Evolutionary conservation across 208 protist species (phyloP).

Genomic region (Porcisia deanei): DNA sequence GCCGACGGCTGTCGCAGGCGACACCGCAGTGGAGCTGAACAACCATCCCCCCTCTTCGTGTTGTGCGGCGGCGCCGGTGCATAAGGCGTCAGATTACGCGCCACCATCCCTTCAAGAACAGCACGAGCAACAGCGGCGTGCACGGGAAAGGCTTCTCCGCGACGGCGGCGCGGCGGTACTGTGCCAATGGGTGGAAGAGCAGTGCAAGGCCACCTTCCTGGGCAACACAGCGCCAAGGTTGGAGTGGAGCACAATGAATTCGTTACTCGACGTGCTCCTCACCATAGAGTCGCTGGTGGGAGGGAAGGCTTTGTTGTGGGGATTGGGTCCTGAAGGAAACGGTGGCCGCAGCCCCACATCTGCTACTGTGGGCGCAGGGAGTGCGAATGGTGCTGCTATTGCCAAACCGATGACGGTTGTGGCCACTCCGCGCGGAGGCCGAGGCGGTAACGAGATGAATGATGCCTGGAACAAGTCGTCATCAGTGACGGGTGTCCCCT

Average conservation of each 20-base stretch:
- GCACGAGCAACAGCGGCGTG: conserved; percentile 27
- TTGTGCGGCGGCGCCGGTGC: not conserved
- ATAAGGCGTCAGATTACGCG: not conserved
- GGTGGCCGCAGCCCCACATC: not conserved
- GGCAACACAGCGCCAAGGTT: conserved; percentile 35
- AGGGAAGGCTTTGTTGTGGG: conserved; percentile 25
- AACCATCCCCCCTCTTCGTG: not conserved
- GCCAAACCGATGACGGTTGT: not conserved
- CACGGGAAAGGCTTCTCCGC: conserved; percentile 49
- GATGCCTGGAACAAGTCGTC: conserved; percentile 4
- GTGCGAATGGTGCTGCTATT: not conserved
- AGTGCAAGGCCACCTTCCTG: conserved; percentile 54
- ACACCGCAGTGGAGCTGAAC: conserved; percentile 4
- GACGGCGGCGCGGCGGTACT: conserved; percentile 45
- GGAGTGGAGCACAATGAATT: conserved; percentile 56
- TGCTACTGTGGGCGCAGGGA: not conserved
- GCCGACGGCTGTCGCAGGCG: not conserved
- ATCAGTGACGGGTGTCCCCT: not conserved
- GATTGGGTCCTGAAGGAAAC: not conserved
- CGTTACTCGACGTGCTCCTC: conserved; percentile 53
- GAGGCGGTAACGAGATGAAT: not conserved
- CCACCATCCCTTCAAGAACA: not conserved
- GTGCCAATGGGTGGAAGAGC: conserved; percentile 22
- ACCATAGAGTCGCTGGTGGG: conserved; percentile 22
- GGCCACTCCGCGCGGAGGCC: not conserved